Evolutionary conservation across 306 rosid genomes (phyloP).

Genomic region (Potentilla sterilis): DNA sequence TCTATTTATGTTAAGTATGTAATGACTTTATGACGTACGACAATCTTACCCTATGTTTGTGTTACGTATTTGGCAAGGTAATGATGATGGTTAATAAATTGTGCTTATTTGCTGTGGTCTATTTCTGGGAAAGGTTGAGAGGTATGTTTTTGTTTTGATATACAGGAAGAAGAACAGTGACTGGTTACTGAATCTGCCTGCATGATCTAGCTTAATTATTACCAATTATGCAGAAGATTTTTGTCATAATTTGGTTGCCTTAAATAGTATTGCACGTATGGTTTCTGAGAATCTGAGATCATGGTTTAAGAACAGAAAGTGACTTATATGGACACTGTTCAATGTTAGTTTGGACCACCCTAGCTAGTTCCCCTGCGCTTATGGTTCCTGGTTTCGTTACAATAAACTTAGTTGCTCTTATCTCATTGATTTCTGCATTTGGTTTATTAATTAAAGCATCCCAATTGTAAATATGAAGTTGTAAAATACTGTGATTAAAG

Average conservation of each 20-base stretch:
- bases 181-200: not conserved
- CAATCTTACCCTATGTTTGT: not conserved
- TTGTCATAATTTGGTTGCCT: constrained; percentile 5
- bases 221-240: not conserved
- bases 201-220: constrained; percentile 10
- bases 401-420: not conserved
- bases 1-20: not conserved
- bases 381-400: not conserved
- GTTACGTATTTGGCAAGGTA: constrained; percentile 8
- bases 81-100: not conserved
- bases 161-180: not conserved
- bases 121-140: not conserved
- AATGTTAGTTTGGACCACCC: constrained; percentile 13
- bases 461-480: not conserved
- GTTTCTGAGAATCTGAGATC: not conserved
- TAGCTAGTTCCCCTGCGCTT: not conserved
- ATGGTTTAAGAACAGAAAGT: not conserved
- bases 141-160: constrained; percentile 1
- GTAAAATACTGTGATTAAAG: no score
- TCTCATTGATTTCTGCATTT: constrained; percentile 14
- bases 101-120: constrained; percentile 8
- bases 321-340: not conserved
- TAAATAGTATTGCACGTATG: constrained; percentile 8
- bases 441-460: not conserved
- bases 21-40: not conserved